These are phyloP conservation scores for Pontederia paniculata DNA, from an alignment of 176 grass and related monocot genomes.

Conservation along the genomic window DNA sequence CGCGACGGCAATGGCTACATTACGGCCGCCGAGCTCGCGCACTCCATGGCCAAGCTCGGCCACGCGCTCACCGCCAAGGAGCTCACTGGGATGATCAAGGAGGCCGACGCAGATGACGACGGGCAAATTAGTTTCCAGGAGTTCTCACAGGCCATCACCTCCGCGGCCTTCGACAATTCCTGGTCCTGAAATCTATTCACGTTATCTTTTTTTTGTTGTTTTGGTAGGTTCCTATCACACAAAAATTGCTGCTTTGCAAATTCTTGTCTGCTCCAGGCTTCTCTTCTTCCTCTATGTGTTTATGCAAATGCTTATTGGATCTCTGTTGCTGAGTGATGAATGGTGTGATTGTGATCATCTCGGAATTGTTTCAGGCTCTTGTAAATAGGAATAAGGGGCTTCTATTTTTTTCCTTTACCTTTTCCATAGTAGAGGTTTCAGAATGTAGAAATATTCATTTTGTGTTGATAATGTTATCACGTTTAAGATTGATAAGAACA, in stretches of 20 bases:
- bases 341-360: no score
- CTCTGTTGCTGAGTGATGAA: not conserved
- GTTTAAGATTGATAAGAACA: no score
- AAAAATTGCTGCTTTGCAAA: not conserved
- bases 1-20: slow-evolving; percentile 90
- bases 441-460: no score
- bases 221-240: not conserved
- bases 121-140: slow-evolving; percentile 75
- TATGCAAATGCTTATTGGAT: slow-evolving; percentile 6
- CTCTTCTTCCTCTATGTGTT: not conserved
- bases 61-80: slow-evolving; percentile 75
- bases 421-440: no score
- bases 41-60: slow-evolving; percentile 84
- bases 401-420: no score
- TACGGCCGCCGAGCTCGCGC: slow-evolving; percentile 89
- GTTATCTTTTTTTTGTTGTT: not conserved
- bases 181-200: slow-evolving; percentile 39
- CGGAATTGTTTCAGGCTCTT: no score
- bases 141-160: slow-evolving; percentile 83
- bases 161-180: slow-evolving; percentile 67
- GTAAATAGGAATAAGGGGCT: no score
- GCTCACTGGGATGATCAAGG: slow-evolving; percentile 95
- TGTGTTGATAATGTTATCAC: no score
- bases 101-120: slow-evolving; percentile 81
- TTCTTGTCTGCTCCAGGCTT: no score